These are phyloP conservation scores for Cercospora sojina DNA, from an alignment of 2,329 filamentous ascomycete genomes.

Conservation along the genomic window DNA sequence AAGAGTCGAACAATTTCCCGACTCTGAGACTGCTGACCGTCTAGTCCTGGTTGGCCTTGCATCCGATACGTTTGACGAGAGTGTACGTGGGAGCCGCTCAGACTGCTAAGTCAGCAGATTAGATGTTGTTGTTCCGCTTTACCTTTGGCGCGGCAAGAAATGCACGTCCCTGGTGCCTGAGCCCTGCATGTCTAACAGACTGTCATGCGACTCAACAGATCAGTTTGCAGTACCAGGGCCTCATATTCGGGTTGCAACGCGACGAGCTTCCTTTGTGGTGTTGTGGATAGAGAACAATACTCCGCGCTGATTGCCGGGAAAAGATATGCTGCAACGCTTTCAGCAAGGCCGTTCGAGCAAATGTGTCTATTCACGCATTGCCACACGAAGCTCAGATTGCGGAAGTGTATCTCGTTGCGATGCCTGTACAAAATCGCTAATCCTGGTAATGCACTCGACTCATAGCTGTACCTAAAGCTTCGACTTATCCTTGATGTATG, in stretches of 20 bases:
- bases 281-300: not conserved
- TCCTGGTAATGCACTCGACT: not conserved
- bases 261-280: not conserved
- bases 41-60: not conserved
- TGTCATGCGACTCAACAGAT: not conserved
- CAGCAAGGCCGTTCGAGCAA: not conserved
- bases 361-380: too few species aligned
- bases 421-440: not conserved
- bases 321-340: not conserved
- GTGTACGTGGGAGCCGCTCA: not conserved
- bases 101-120: not conserved
- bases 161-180: not conserved
- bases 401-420: not conserved
- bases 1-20: not conserved
- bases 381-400: too few species aligned
- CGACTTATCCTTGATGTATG: constrained; percentile 22
- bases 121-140: not conserved
- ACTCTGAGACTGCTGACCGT: not conserved
- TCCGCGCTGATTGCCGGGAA: too few species aligned
- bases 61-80: not conserved
- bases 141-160: not conserved
- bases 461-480: not conserved
- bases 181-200: not conserved
- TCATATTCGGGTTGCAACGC: not conserved
- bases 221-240: not conserved